Conservation (phyloP, 2,329 filamentous ascomycete species). For the Aspergillus thermomutatus region DNA sequence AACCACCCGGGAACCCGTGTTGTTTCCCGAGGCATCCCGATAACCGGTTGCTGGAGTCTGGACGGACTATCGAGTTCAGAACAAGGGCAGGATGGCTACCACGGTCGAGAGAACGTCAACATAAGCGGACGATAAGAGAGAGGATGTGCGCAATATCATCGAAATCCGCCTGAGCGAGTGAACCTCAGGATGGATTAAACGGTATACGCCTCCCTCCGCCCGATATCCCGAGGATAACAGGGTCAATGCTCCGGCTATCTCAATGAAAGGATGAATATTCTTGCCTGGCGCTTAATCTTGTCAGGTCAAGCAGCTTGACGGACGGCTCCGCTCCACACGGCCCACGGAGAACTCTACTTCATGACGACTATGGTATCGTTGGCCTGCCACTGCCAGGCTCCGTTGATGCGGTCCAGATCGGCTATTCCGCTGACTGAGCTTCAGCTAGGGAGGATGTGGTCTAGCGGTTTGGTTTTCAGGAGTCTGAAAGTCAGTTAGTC, state of each 20-base stretch:
- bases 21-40: constrained; percentile 2
- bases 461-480: not conserved
- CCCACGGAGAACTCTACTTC: constrained; percentile 4
- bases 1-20: constrained; percentile 3
- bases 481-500: too few relatives aligned
- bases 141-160: not conserved
- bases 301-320: not conserved
- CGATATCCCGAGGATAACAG: constrained; percentile 9
- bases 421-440: constrained; percentile 3
- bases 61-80: not conserved
- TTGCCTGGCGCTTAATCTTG: not conserved
- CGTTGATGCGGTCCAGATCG: constrained; percentile 8
- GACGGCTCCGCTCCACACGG: not conserved
- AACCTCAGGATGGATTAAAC: not conserved
- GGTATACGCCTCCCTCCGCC: not conserved
- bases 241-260: not conserved
- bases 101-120: not conserved
- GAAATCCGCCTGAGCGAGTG: not conserved
- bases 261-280: not conserved
- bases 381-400: constrained; percentile 6
- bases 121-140: not conserved
- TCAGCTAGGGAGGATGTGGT: not conserved
- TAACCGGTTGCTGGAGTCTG: not conserved
- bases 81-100: not conserved
- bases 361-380: constrained; percentile 6